phyloP scores from a whole-genome alignment of 805 yeast genomes.

The Candida dendrica region DNA sequence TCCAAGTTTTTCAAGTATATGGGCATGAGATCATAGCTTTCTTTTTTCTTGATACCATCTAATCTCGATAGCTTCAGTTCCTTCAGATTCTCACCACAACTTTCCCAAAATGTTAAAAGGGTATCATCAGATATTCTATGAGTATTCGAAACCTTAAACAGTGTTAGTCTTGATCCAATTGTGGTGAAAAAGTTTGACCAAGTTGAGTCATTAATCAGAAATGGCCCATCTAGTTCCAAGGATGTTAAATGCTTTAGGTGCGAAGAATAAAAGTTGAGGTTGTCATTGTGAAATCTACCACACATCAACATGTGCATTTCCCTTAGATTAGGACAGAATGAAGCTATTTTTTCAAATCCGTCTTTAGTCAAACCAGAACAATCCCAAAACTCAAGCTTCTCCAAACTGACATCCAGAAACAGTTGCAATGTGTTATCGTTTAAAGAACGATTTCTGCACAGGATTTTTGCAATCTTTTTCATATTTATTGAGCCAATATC shows the following conservation, averaged over 20 bases:
- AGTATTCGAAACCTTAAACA: slow-evolving; percentile 68
- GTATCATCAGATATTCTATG: slow-evolving; percentile 74
- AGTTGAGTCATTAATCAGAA: slow-evolving; percentile 62
- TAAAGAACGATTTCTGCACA: slow-evolving; percentile 77
- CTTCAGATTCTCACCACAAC: slow-evolving; percentile 50
- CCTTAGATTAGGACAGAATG: slow-evolving; percentile 70
- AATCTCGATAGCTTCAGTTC: slow-evolving; percentile 57
- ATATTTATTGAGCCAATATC: slow-evolving; percentile 74
- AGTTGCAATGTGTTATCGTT: slow-evolving; percentile 65
- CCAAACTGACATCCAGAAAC: slow-evolving; percentile 57
- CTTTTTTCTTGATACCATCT: slow-evolving; percentile 59
- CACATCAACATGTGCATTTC: slow-evolving; percentile 77
- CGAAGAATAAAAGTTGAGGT: slow-evolving; percentile 52
- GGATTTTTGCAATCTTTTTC: slow-evolving; percentile 64
- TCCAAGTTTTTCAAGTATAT: slow-evolving; percentile 49
- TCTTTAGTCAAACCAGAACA: slow-evolving; percentile 72
- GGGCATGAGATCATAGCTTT: slow-evolving; percentile 57
- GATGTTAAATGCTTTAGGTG: slow-evolving; percentile 49
- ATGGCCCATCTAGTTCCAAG: slow-evolving; percentile 81
- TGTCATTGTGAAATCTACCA: slow-evolving; percentile 81
- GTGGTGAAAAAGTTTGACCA: slow-evolving; percentile 74
- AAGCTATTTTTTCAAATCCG: slow-evolving; percentile 61
- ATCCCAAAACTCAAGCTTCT: slow-evolving; percentile 75
- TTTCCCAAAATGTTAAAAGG: slow-evolving; percentile 51
- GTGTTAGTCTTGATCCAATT: slow-evolving; percentile 45